Evolutionary conservation across 2,329 filamentous ascomycete species (phyloP), one percentile per base, ranked within the genome.

Genomic region (Ambrosiella xylebori): DNA sequence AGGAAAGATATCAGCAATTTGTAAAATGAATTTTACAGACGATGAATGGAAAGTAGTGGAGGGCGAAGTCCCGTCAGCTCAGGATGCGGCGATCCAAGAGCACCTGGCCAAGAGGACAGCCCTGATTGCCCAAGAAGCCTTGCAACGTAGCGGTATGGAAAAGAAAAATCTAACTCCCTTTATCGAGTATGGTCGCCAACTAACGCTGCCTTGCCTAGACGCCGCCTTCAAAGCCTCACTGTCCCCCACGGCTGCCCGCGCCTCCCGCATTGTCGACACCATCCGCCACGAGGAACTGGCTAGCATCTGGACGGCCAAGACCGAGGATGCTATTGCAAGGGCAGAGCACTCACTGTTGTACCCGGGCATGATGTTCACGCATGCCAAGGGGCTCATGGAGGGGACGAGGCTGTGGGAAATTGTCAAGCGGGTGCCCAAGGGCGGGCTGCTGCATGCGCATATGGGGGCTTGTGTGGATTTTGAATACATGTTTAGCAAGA

Each of bases 301-400:
- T 56, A 83, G 80, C 2, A 73, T 91, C 61, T 95, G 89, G 90
- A 88, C 83, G 8, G 74, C 79, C 38, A 77, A 80, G 51, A 79
- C 85, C 54, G 85, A 91, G 64, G 82, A 90, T 65, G 76, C 76
- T 50, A 72, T 88, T 2, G 82, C 84, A 2, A 77, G 79, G 62
- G 71, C 80, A 58, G 73, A 70, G n/a, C 68, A 81, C 64, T 77
- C 80, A 61, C 80, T 81, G 63, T 73, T 91, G 55, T 88, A 86
- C 66, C 88, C 88, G 0, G 90, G 90, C 9, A 95, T 95, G 85
- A 93, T 95, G 86, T 96, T 95, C 70, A 83, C 80, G 40, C 76
- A 91, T 40, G 88, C 88, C 64, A 91, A 89, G 69, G 79, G 82
- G n/a, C 80, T 81, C 41, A 94, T 95, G 81, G 88, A 95, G 70